Evolutionary conservation across 441 rosid species (phyloP), one percentile per base, ranked within the genome.

Genomic region (Syzygium syzygioides): DNA sequence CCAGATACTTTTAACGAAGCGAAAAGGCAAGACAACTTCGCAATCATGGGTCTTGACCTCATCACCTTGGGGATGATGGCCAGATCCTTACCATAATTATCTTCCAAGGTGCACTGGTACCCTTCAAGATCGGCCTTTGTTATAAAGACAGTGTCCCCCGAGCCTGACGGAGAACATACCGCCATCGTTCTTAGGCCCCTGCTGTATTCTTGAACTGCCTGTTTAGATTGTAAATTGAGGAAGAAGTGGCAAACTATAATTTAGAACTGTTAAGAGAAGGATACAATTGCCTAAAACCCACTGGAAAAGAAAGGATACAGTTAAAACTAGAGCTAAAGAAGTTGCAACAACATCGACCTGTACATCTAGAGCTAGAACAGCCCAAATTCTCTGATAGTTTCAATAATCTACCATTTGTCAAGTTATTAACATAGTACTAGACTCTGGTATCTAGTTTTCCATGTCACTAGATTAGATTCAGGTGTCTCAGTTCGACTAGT

Each of bases 121-220:
- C 96, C 96, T 92, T 95, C 98, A 41, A 94, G 96, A 90, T 95
- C 96, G 14, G 94, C 98, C 90, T 93, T 92, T 56, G 96, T 94
- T 86, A 94, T 93, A 87, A 95, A 87, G 89, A 95, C 95, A 34
- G 92, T 94, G 87, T 95, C 97, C 17, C 92, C 90, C 4, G 94
- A 92, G 54, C 92, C 89, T 11, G 95, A 92, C 30, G 95, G 94
- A 88, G 94, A 94, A 83, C 84, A 59, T 30, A 87, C 37, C 34
- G 90, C 37, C 28, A 89, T 45, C 26, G 88, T 68, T 32, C 83
- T 89, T 57, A 37, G 92, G 45, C 71, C 86, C 88, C 87, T 89
- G 91, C 94, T 92, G 89, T 92, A 96, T 90, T 95, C 98, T 91
- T 93, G 93, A 89, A 96, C 97, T 53, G 95, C 98, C 99, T 96